Percentiles rank a stretch among this genome's conserved stretches.
These are phyloP conservation scores for Quercus lobata DNA, from an alignment of 331 rosid species.

Conservation along the genomic window DNA sequence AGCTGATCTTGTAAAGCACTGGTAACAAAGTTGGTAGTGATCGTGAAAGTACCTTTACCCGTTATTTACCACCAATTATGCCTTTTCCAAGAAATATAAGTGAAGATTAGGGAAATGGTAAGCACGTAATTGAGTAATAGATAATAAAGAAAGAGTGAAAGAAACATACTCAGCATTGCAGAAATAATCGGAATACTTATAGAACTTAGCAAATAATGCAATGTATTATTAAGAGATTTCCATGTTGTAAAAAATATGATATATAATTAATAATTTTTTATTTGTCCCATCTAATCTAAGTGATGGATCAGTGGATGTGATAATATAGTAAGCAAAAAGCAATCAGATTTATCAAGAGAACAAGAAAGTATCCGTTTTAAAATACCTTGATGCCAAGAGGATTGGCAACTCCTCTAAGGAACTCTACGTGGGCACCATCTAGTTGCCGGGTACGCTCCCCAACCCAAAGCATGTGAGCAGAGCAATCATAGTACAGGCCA, in stretches of 20 bases:
- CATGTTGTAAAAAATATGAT: neutral
- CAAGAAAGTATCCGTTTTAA: neutral
- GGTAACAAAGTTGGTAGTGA: no score
- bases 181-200: neutral
- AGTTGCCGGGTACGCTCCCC: slow-evolving; percentile 78
- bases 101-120: neutral
- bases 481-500: slow-evolving; percentile 68
- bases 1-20: no score
- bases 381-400: slow-evolving; percentile 71
- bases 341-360: neutral
- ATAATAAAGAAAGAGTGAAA: neutral
- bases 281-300: neutral
- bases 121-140: neutral
- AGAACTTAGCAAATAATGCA: neutral
- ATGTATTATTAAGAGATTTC: neutral
- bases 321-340: neutral
- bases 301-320: neutral
- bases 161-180: neutral
- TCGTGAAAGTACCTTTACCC: no score
- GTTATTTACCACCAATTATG: neutral
- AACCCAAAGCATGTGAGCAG: slow-evolving; percentile 79
- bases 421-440: slow-evolving; percentile 75
- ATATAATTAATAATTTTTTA: neutral
- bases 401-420: slow-evolving; percentile 67
- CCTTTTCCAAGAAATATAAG: neutral